Evolutionary conservation across 768 basidiomycete genomes (phyloP), one percentile per base, ranked within the genome.

Genomic region (Russula vinacea): DNA sequence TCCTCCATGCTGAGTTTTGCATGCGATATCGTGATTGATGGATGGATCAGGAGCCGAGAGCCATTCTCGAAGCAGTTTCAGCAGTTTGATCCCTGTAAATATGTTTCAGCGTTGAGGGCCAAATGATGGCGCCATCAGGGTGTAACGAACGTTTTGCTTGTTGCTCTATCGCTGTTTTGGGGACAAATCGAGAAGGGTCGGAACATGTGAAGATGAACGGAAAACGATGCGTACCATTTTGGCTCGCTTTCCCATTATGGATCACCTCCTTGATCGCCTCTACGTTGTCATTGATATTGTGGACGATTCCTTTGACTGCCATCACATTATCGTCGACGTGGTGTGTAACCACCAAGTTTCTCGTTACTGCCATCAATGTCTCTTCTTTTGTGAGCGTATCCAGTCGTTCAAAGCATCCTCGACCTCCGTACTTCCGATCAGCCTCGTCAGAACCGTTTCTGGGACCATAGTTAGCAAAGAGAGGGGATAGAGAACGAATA

Each of bases 21-120:
- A 35, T 24, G 62, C 55, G 17, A 26, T 40, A n/a, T 62, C 56
- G 37, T 62, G 61, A 42, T 56, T 62, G 26, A 42, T n/a, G n/a
- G 61, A 62, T 17, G 61, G 61, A 22, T 62, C 19, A 5, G 61
- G 61, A 56, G 61, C 45, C 29, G 54, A n/a, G 13, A 62, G 47
- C 62, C 62, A 62, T 9, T 19, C 42, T 22, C 39, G 55, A 5
- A 56, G 37, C 0, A 22, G 24, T 5, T 32, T 37, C n/a, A n/a
- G n/a, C n/a, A n/a, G n/a, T n/a, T n/a, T n/a, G 7, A 50, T 24
- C 5, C 26, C 62, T 62, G 49, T 29, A 37, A 32, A 26, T 0
- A n/a, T n/a, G n/a, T n/a, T n/a, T n/a, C n/a, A n/a, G 4, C 16
- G 8, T 42, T 13, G 40, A 22, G 0, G 1, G n/a, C 14, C 5